phyloP scores from a whole-genome alignment of 805 yeast genomes.

The Kazachstania taianensis region DNA sequence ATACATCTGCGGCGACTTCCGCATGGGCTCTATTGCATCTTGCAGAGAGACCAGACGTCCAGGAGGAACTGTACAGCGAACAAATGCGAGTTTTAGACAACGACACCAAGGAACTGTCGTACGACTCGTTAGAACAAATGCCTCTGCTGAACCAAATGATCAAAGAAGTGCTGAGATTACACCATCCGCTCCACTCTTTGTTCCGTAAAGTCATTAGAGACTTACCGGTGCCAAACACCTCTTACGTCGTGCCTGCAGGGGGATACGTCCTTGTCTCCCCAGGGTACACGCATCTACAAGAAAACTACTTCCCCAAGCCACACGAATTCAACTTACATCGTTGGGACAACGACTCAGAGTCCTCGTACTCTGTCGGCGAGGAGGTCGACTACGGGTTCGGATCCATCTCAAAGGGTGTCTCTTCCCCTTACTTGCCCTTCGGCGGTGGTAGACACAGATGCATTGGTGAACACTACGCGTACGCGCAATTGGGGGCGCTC shows the following conservation, averaged over 20 bases:
- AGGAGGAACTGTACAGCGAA: constrained; percentile 71
- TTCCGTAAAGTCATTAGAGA: constrained; percentile 82
- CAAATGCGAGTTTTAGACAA: constrained; percentile 53
- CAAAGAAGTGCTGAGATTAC: constrained; percentile 91
- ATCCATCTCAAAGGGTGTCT: constrained; percentile 88
- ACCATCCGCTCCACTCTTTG: constrained; percentile 92
- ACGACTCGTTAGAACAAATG: constrained; percentile 75
- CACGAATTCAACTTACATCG: constrained; percentile 70
- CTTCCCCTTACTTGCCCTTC: constrained; percentile 92
- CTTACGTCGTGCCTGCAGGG: constrained; percentile 77
- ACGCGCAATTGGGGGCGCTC: constrained; percentile 81
- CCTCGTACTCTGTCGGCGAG: constrained; percentile 27
- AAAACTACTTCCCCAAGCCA: constrained; percentile 71
- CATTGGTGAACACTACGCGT: constrained; percentile 98
- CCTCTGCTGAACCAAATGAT: constrained; percentile 73
- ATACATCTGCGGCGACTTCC: constrained; percentile 91
- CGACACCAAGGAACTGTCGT: constrained; percentile 51
- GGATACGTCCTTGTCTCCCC: constrained; percentile 89
- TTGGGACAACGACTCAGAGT: constrained; percentile 49
- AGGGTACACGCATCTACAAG: constrained; percentile 76
- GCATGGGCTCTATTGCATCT: constrained; percentile 90
- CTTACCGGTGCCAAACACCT: constrained; percentile 68
- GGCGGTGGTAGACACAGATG: constrained; percentile 99
- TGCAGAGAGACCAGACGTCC: constrained; percentile 78
- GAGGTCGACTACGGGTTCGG: constrained; percentile 92